Percentiles rank a stretch among this genome's conserved stretches.
Conservation (phyloP, 2,329 filamentous ascomycete species). For the Penicillium italicum region DNA sequence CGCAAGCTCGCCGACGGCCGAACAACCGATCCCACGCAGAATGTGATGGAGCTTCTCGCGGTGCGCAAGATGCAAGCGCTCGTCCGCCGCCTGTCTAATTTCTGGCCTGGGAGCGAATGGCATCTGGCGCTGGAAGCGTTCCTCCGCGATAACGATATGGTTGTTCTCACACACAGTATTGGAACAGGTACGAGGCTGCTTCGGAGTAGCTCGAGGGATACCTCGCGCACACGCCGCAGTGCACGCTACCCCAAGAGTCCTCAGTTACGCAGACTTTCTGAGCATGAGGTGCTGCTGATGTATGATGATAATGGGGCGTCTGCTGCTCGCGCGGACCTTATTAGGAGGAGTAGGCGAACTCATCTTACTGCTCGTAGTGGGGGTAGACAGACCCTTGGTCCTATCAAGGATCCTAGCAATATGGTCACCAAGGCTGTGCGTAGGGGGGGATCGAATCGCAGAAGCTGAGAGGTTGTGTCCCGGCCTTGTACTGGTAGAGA, state of each 20-base stretch:
- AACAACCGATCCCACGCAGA: not conserved
- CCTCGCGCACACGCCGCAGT: not conserved
- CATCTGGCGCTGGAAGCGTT: not conserved
- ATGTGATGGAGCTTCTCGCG: not conserved
- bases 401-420: not conserved
- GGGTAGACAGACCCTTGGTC: not conserved
- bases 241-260: not conserved
- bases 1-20: not conserved
- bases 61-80: constrained; percentile 5
- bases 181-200: not conserved
- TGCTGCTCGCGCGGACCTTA: not conserved
- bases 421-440: not conserved
- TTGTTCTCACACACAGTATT: not conserved
- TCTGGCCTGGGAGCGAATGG: not conserved
- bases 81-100: not conserved
- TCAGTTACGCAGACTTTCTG: not conserved
- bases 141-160: not conserved
- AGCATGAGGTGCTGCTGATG: not conserved
- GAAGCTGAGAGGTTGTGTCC: not conserved
- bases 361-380: not conserved
- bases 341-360: not conserved
- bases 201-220: not conserved
- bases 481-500: not conserved
- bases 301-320: not conserved
- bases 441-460: not conserved